phyloP scores from a whole-genome alignment of 2,329 filamentous ascomycete species.

The Berkeleyomyces basicola region DNA sequence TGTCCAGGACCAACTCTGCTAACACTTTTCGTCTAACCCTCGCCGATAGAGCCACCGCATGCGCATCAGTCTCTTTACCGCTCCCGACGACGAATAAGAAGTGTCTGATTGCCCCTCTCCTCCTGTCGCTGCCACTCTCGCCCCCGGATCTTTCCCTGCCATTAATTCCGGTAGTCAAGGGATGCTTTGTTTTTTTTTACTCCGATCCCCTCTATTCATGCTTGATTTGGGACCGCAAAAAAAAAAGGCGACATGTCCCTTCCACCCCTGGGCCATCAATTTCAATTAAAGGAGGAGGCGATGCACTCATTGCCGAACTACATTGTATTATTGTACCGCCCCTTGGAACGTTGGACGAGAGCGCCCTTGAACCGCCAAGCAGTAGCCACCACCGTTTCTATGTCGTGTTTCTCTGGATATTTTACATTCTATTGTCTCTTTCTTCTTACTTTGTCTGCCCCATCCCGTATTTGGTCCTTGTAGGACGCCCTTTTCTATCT shows the following conservation, averaged over 20 bases:
- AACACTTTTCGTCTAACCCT: constrained; percentile 3
- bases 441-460: not conserved
- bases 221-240: not conserved
- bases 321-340: not conserved
- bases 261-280: not conserved
- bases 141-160: not conserved
- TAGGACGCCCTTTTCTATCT: too few relatives aligned
- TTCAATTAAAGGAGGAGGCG: constrained; percentile 1
- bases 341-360: not conserved
- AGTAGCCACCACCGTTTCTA: not conserved
- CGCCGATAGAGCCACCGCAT: constrained; percentile 55
- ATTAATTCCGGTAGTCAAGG: not conserved
- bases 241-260: not conserved
- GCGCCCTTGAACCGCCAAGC: not conserved
- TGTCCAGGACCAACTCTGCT: too few relatives aligned
- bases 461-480: too few relatives aligned
- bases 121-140: not conserved
- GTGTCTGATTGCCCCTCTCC: not conserved
- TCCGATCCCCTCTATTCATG: not conserved
- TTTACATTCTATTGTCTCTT: not conserved
- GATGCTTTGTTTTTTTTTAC: not conserved
- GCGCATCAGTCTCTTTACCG: constrained; percentile 59
- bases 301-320: not conserved
- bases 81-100: constrained; percentile 31
- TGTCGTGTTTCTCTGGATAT: not conserved